A percentile compares a stretch with the other conserved stretches of the same genome.
Conservation (phyloP, 2,329 filamentous ascomycete species). For the Microthyrium microscopicum region DNA sequence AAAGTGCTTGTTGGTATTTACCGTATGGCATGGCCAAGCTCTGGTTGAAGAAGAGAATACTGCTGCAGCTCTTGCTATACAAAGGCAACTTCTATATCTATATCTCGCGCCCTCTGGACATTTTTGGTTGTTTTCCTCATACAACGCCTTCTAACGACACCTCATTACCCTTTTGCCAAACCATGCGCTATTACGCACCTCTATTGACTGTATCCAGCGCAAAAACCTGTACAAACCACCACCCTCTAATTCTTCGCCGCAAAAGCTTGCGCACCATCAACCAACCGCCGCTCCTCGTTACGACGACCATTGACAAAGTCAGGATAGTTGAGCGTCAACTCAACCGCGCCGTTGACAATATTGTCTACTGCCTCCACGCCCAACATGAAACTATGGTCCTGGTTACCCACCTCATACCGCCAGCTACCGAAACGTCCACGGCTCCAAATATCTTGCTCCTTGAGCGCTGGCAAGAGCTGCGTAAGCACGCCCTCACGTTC, state of each 20-base stretch:
- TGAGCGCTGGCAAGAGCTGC: conserved; percentile 80
- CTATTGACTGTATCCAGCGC: too few relatives aligned
- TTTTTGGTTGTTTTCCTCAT: too few relatives aligned
- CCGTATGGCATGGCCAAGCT: too few relatives aligned
- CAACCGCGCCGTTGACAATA: conserved; percentile 74
- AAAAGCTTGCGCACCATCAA: conserved; percentile 44
- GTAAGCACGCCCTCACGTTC: conserved; percentile 92
- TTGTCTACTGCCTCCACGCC: conserved; percentile 86
- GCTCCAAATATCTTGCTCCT: conserved; percentile 82
- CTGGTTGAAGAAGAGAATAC: too few relatives aligned
- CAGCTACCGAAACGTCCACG: conserved; percentile 95
- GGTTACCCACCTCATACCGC: conserved; percentile 94
- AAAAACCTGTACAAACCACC: too few relatives aligned
- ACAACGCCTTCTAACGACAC: too few relatives aligned
- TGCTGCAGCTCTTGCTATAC: too few relatives aligned
- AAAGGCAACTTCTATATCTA: too few relatives aligned
- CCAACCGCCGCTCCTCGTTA: conserved; percentile 48
- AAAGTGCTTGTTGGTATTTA: too few relatives aligned
- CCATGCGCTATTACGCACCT: too few relatives aligned
- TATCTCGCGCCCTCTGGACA: too few relatives aligned
- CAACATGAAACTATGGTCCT: conserved; percentile 96
- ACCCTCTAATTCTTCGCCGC: conserved; percentile 28
- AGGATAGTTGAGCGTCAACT: conserved; percentile 90
- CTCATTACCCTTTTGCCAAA: too few relatives aligned
- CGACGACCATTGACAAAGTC: conserved; percentile 77